Evolutionary conservation across 768 basidiomycete species (phyloP).

Genomic region (Serendipita sp.): DNA sequence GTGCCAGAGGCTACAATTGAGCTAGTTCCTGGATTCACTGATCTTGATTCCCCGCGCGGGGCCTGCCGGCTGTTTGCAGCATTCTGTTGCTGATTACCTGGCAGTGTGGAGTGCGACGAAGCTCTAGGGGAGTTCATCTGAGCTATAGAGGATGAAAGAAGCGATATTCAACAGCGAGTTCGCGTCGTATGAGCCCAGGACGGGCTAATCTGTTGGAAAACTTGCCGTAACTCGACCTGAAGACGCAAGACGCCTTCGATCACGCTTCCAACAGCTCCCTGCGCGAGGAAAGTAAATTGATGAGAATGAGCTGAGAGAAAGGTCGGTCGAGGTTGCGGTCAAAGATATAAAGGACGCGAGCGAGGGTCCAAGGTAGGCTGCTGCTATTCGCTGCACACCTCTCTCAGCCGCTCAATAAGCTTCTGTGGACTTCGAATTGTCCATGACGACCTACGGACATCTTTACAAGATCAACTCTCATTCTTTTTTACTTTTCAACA

Average conservation of each 20-base stretch:
- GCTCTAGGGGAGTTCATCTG: slow-evolving; percentile 1
- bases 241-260: not conserved
- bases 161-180: not conserved
- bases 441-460: no score
- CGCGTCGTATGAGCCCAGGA: not conserved
- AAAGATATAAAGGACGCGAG: not conserved
- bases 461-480: no score
- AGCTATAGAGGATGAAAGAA: not conserved
- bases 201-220: not conserved
- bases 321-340: not conserved
- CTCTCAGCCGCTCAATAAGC: no score
- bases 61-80: no score
- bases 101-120: not conserved
- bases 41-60: no score
- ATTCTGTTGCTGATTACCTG: no score
- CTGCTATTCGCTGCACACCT: no score
- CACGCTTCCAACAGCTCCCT: not conserved
- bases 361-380: not conserved
- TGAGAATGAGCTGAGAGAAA: not conserved
- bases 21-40: no score
- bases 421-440: no score
- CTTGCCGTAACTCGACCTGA: not conserved
- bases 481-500: no score
- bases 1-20: no score
- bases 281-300: not conserved